A percentile compares a stretch with the other conserved stretches of the same genome.
Conservation (phyloP, 805 yeast species). For the Starmera dryadoides region DNA sequence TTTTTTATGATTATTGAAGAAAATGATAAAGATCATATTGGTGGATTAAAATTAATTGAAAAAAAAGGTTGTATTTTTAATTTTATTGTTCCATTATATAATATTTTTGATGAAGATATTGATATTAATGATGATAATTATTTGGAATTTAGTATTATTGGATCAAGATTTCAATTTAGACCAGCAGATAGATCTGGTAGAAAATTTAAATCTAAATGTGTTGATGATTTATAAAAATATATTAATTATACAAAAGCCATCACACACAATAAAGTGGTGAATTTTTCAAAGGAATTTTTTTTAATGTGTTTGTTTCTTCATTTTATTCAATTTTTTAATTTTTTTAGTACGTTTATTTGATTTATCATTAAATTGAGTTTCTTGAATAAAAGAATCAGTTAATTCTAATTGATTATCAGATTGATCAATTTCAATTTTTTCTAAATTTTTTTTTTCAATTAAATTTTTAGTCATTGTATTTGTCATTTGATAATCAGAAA, state of each 20-base stretch:
- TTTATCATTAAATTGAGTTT: constrained; percentile 13
- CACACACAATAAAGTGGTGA: background rate
- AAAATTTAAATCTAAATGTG: constrained; percentile 77
- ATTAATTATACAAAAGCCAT: too few relatives aligned
- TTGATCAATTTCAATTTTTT: background rate
- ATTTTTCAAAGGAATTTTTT: background rate
- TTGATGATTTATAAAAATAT: constrained; percentile 38
- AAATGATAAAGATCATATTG: constrained; percentile 28
- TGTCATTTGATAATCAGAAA: constrained; percentile 17
- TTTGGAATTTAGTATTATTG: constrained; percentile 60
- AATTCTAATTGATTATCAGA: constrained; percentile 5
- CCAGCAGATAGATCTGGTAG: constrained; percentile 76
- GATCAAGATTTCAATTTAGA: constrained; percentile 71
- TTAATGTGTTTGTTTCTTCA: background rate
- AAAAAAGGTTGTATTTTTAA: constrained; percentile 63
- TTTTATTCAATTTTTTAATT: constrained; percentile 8
- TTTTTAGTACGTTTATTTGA: constrained; percentile 14
- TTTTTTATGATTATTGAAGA: constrained; percentile 54
- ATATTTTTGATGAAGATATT: constrained; percentile 7
- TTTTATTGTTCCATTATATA: constrained; percentile 33
- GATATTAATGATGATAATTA: constrained; percentile 27
- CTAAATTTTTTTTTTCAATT: background rate
- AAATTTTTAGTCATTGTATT: background rate
- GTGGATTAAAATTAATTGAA: constrained; percentile 60
- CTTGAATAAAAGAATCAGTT: constrained; percentile 1